Conservation (phyloP, 164 flowering plant genomes). For the Nelumbo lutea region DNA sequence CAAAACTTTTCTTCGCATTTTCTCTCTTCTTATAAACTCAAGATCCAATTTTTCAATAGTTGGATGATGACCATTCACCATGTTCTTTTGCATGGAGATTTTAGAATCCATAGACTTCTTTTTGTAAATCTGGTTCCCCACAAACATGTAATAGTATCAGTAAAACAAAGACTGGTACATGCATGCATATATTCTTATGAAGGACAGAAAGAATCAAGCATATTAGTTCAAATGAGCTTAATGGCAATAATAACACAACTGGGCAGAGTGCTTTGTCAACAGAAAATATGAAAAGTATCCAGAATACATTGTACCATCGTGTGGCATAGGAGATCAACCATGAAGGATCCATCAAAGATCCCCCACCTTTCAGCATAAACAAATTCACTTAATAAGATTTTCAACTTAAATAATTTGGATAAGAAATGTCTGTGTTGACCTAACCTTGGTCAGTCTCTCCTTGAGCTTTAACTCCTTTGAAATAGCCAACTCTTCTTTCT, state of each 20-base stretch:
- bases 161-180: neutral
- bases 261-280: neutral
- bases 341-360: neutral
- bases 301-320: too few species aligned
- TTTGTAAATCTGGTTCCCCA: constrained; percentile 33
- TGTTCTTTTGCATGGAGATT: constrained; percentile 17
- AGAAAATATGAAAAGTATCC: neutral
- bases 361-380: neutral
- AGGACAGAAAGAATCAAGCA: neutral
- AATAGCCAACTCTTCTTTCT: constrained; percentile 25
- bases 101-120: constrained; percentile 31
- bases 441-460: constrained; percentile 61
- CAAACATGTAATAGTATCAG: neutral
- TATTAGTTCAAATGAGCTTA: neutral
- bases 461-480: constrained; percentile 41
- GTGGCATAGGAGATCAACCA: too few species aligned
- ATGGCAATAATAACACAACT: neutral
- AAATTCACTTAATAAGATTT: neutral
- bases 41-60: constrained; percentile 55
- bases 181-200: neutral
- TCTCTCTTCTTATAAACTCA: constrained; percentile 48
- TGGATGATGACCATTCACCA: constrained; percentile 14
- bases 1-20: constrained; percentile 39
- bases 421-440: too few species aligned
- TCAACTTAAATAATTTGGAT: neutral